Evolutionary conservation across 1,139 yeast species (phyloP), one percentile per base, ranked within the genome.

Genomic region (Candida sp.): DNA sequence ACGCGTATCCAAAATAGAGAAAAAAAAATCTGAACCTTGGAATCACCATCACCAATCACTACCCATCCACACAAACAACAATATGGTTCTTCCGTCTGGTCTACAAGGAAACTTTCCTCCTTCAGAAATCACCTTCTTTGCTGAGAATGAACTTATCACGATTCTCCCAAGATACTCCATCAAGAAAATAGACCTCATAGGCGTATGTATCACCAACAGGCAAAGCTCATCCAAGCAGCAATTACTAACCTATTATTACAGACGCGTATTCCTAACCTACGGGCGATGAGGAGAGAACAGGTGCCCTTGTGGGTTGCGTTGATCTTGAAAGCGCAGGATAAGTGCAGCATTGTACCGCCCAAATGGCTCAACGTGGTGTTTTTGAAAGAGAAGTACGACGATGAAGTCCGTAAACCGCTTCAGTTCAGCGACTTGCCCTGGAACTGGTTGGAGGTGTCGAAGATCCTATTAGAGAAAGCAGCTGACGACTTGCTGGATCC

Each of bases 251-350:
- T n/a, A n/a, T n/a, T n/a, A 17, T 25, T 26, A 32, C 64, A 68
- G 80, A 70, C 75, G 51, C 75, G 63, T 50, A 66, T 79, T 46
- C 90, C 86, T 2, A 75, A 75, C 50, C 69, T 88, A 55, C 68
- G 84, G 49, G 92, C 96, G 2, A 80, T 90, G 81, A 81, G 88
- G 56, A 77, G 94, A 51, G 83, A 81, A 32, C 75, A 81, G 46
- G 85, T 94, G 0, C 97, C 98, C 0, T 59, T 94, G 3, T 94
- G 99, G 99, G 75, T 90, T 26, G 98, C 98, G 0, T 67, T 92
- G 11, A 75, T 93, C 17, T 73, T 94, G 49, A 91, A 91, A 63
- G 84, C 88, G 43, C 98, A 94, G 66, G 87, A 85, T 46, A 87
- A 93, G 59, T 91, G 98, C 67, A 87, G 86, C 55, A 85, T 94